Evolutionary conservation across 257 asterid genomes (phyloP), one percentile per base, ranked within the genome.

Genomic region (Ocimum tenuiflorum): DNA sequence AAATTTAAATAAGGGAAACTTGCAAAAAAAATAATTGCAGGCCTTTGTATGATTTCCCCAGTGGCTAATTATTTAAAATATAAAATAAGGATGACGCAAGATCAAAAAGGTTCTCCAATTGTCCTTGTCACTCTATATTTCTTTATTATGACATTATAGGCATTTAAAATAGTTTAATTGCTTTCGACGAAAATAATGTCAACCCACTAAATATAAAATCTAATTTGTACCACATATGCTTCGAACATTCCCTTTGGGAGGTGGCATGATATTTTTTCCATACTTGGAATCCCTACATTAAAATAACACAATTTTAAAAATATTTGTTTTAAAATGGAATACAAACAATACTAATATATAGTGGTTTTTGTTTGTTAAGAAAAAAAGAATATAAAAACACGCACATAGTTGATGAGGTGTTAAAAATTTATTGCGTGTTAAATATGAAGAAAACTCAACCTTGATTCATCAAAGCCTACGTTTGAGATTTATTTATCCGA

Each of bases 201-300:
- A 70, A 63, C 72, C 60, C 65, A 41, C 63, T 8, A 8, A 20
- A 60, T 70, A 50, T n/a, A 58, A 68, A 59, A 22, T 49, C 20
- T 20, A 41, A 23, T 39, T 55, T 23, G 3, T 50, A 19, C 13
- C 73, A 68, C 0, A 57, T 72, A 72, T 77, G 0, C 81, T 64
- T 13, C 38, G 81, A 63, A 77, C 81, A 77, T 77, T 77, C 78
- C 55, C 33, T 17, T 0, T 27, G 65, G 61, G 70, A n/a, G 75
- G 53, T 24, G 43, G 29, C 57, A 68, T 41, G 55, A 77, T 52
- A 69, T 59, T 65, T 70, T 54, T 58, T 70, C 22, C 43, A 51
- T 60, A 8, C 10, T 20, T 8, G 70, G 53, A 51, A 59, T 6
- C 14, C 36, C 8, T 58, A 6, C 11, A 13, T 38, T 48, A 63